These are phyloP conservation scores for Paraphysoderma sedebokerense DNA, from an alignment of 371 early-diverging fungal genomes.

Conservation along the genomic window DNA sequence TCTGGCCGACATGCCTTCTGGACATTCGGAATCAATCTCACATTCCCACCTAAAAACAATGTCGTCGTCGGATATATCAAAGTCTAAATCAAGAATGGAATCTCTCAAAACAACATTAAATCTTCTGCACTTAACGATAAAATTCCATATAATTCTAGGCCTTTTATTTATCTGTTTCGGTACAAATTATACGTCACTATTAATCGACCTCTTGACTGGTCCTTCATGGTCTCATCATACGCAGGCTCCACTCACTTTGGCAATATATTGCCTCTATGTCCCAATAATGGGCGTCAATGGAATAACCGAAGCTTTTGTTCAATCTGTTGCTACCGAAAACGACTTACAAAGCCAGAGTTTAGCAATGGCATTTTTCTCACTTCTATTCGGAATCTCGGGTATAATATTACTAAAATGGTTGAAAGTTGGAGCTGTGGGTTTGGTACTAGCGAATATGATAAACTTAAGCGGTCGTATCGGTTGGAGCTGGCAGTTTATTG, in stretches of 20 bases:
- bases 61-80: no score
- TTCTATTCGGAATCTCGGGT: constrained; percentile 41
- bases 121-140: constrained; percentile 26
- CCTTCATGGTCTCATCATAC: constrained; percentile 30
- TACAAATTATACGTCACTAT: constrained; percentile 54
- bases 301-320: constrained; percentile 82
- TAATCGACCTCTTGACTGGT: constrained; percentile 55
- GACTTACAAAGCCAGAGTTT: constrained; percentile 41
- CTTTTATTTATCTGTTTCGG: constrained; percentile 65
- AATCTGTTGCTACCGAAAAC: constrained; percentile 50
- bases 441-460: constrained; percentile 70
- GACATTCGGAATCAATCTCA: no score
- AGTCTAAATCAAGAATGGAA: neutral
- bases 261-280: constrained; percentile 68
- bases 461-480: constrained; percentile 61
- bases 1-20: no score
- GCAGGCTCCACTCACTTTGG: constrained; percentile 14
- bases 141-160: constrained; percentile 60
- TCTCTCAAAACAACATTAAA: neutral
- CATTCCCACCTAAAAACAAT: no score
- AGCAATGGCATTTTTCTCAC: constrained; percentile 60
- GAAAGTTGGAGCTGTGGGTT: constrained; percentile 49
- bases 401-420: constrained; percentile 33
- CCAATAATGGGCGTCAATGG: constrained; percentile 92
- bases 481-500: constrained; percentile 51